Base-by-base conservation (phyloP, 805 yeast species). In the Suhomyces sp. region DNA sequence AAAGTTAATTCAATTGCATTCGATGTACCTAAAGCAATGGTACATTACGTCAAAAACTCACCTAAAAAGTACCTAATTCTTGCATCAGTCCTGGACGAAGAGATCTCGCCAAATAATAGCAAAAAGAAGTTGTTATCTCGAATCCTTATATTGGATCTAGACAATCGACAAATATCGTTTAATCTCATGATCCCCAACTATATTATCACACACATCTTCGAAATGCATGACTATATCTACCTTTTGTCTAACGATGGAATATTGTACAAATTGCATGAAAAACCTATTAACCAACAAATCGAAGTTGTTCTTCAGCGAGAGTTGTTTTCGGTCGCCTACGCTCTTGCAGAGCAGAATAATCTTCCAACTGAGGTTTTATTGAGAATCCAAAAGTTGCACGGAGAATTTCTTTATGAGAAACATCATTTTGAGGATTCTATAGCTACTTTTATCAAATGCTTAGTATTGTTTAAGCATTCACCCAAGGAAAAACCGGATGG, bases 211-310 rank as follows among this genome's bases (percentile, higher is more conserved):
- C 83, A 85, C 46, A 73, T 85, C 0, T 81, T 90, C 51, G 64
- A 68, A 19, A 69, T 81, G 54, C 81, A 86, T 82, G 76, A 72
- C 29, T 83, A 82, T 48, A 60, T 86, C 12, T 85, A 77, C 58
- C 68, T 89, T 7, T 66, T 92, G 12, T 82, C 90, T 2, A 72
- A 85, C 1, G 96, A 91, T 64, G 97, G 97, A 0, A 68, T 87
- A 2, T 68, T 93, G 6, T 84, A 86, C 62, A 79, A 78, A 52
- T 66, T 90, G 13, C 82, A 79, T 43, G 96, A 89, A 61, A 86
- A 85, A 58, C 71, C 84, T 0, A 62, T 87, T 8, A 73, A 79
- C n/a, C 84, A 85, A 48, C 89, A 89, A 61, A 72, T 94, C 9
- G 84, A 84, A 19, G 79, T 84, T 6, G 77, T 90, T 6, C 73